A percentile compares a stretch with the other conserved stretches of the same genome.
phyloP scores from a whole-genome alignment of 164 flowering plant species.

The Vitis cinerea region DNA sequence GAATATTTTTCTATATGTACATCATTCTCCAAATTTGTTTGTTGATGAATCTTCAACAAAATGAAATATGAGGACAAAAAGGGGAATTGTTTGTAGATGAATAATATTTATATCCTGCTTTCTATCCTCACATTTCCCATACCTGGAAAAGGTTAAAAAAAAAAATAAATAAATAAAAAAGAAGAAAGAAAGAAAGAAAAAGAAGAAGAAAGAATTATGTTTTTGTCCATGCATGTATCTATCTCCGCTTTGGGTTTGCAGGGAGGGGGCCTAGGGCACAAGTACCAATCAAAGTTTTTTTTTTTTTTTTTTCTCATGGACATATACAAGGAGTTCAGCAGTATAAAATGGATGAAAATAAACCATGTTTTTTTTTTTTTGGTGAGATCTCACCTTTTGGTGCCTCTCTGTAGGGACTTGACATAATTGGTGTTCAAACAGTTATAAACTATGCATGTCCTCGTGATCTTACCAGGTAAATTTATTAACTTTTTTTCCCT shows the following conservation, averaged over 20 bases:
- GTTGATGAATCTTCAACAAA: not conserved
- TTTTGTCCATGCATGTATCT: no score
- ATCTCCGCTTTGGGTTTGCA: no score
- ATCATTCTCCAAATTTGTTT: not conserved
- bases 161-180: no score
- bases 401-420: conserved; percentile 71
- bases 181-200: no score
- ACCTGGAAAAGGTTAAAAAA: no score
- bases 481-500: not conserved
- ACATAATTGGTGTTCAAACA: conserved; percentile 89
- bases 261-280: no score
- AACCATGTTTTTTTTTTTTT: not conserved
- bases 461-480: conserved; percentile 81
- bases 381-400: not conserved
- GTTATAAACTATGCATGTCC: conserved; percentile 96
- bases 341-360: not conserved
- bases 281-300: not conserved
- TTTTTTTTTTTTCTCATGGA: not conserved
- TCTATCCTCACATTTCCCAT: no score
- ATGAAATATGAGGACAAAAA: no score
- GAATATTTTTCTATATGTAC: not conserved
- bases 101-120: no score
- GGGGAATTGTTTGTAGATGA: no score
- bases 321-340: not conserved
- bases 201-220: no score